Base-by-base conservation (phyloP, 2,329 filamentous ascomycete species). In the Ilyonectria sp. region DNA sequence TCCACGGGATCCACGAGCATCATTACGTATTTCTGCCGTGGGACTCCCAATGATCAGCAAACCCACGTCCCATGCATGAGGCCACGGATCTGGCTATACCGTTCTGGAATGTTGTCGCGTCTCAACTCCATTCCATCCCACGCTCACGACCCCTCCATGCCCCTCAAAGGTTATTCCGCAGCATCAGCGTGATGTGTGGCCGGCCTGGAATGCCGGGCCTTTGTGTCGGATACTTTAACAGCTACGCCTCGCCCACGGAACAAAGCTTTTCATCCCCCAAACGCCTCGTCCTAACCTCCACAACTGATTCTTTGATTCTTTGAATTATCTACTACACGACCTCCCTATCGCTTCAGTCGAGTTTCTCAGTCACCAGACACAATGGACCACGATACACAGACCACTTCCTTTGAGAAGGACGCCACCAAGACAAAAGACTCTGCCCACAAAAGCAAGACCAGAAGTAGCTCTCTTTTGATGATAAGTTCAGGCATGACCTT, bases 401-500 rank as follows among this genome's bases (percentile, higher is more conserved):
- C 72, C 68, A 71, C 70, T 37, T 71, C 74, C 70, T 74, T 76
- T 73, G 73, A 74, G 47, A 76, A 76, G 64, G 69, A 73, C 52
- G 54, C 70, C 43, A 63, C 60, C 57, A 75, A 74, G 69, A 72
- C 74, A 68, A 76, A 74, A 67, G 70, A 76, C 40, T 67, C 68
- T 55, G 52, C 56, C 26, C 60, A 64, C 21, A 76, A 74, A 63
- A 56, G 61, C 57, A 76, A 76, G 63, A 68, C 50, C 49, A 60
- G 74, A 65, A 76, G 74, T 57, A 68, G 71, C 43, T 76, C 74
- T 19, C 67, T 76, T 52, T 65, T 75, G 35, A 76, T 74, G 65
- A 74, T 76, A 60, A 76, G 73, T 31, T 76, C 74, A 9, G 74
- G 74, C 69, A 75, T 76, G 60, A 76, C 74, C 31, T 76, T 76